Base-by-base conservation (phyloP, 495 filamentous ascomycete genomes). In the Neurospora sp. region DNA sequence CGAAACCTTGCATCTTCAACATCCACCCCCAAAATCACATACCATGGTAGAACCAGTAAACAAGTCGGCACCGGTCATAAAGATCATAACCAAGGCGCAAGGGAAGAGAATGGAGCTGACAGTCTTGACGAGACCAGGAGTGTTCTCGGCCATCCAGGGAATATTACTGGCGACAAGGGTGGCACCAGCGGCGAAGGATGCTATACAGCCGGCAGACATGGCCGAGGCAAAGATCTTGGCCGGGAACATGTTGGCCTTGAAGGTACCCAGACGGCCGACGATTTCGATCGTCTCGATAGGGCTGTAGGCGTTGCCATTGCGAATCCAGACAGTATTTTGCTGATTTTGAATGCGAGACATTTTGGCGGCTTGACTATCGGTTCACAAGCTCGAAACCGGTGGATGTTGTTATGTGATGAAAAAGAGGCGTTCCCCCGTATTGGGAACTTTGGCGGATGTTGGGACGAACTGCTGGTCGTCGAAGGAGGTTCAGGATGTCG, bases 1-100 rank as follows among this genome's bases (percentile, higher is more conserved):
- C 31, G 11, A 62, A 31, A 9, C 23, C 20, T 9, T 16, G 54
- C 54, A 66, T 35, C 27, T 18, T 35, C 44, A 39, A 23, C 40
- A 16, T 31, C 2, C 10, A 20, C 16, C 10, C 16, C 7, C 41
- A 14, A 40, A 6, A 8, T 2, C 20, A 40, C 78, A 38, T 78
- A 88, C 86, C 88, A 91, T 87, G 74, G 88, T 86, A 31, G 86
- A 87, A 6, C 87, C 85, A 4, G 89, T 90, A 72, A 86, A 90
- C 11, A 90, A 83, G 75, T 90, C 89, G 2, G 85, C 83, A 1
- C 88, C 87, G 1, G 85, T 88, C n/a, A 90, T 76, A 14, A 90
- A 83, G 69, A 90, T 88, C 83, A 89, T 86, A 41, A 85, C 83
- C 77, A 90, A 79, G 3, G 88, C 89, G 62, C 88, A 85, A 1